Percentiles rank a stretch among this genome's conserved stretches.
phyloP scores from a whole-genome alignment of 441 rosid genomes.

The Erysimum pusillum region DNA sequence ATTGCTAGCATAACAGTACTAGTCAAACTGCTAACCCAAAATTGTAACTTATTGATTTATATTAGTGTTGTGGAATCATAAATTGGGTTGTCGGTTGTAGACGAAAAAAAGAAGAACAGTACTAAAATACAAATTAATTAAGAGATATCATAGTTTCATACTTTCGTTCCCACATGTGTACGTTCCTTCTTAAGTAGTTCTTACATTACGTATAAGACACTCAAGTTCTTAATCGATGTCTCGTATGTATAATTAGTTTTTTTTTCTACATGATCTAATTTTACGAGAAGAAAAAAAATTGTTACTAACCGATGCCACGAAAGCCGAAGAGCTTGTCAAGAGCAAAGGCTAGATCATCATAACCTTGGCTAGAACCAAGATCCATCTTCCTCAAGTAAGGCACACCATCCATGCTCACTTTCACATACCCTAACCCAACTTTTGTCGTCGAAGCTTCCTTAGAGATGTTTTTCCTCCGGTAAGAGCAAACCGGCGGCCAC shows the following conservation, averaged over 20 bases:
- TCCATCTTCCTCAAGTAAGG: conserved; percentile 88
- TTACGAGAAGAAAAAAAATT: too few relatives aligned
- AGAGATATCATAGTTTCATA: background rate
- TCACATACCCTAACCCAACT: conserved; percentile 62
- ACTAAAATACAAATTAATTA: background rate
- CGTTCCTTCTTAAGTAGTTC: conserved; percentile 5
- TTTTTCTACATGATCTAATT: conserved; percentile 9
- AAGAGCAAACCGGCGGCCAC: conserved; percentile 94
- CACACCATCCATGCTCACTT: conserved; percentile 95
- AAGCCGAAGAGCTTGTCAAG: conserved; percentile 72
- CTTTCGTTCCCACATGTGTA: background rate
- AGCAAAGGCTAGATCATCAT: conserved; percentile 62
- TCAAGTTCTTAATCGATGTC: background rate
- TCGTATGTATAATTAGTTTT: background rate
- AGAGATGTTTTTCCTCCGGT: conserved; percentile 70
- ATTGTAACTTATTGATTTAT: background rate
- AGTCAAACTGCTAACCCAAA: background rate
- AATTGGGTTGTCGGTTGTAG: background rate
- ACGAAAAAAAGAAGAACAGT: background rate
- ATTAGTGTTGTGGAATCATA: background rate
- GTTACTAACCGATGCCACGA: conserved; percentile 67
- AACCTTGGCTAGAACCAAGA: conserved; percentile 62
- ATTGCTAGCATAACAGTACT: conserved; percentile 2
- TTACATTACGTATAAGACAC: conserved; percentile 24
- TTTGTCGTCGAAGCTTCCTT: conserved; percentile 42